These are phyloP conservation scores for Dispira parvispora DNA, from an alignment of 192 early-diverging fungal species.

Conservation along the genomic window DNA sequence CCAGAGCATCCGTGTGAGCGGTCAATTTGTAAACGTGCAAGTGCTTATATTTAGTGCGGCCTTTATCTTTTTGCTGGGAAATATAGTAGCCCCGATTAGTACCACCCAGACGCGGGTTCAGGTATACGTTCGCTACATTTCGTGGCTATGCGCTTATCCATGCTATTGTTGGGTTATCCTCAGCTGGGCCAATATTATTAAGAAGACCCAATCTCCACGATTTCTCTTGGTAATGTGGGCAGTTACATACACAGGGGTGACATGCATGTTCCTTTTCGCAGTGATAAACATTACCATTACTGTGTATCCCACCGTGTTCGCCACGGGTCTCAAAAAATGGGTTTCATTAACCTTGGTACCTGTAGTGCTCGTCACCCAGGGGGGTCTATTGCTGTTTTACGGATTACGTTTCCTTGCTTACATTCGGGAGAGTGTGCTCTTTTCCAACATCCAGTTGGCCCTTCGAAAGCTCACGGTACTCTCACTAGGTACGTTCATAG, in stretches of 20 bases:
- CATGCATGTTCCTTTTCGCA: slow-evolving; percentile 1
- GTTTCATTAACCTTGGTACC: not conserved
- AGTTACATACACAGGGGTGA: not conserved
- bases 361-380: not conserved
- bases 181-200: slow-evolving; percentile 8
- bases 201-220: slow-evolving; percentile 9
- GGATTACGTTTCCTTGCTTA: slow-evolving; percentile 4
- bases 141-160: not conserved
- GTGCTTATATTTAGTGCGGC: slow-evolving; percentile 2
- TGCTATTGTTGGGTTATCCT: slow-evolving; percentile 9
- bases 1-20: not conserved
- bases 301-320: not conserved
- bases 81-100: slow-evolving; percentile 6
- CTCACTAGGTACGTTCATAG: not conserved
- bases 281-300: slow-evolving; percentile 1
- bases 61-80: not conserved
- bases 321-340: not conserved
- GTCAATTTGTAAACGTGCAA: not conserved
- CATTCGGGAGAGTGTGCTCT: slow-evolving; percentile 6
- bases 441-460: slow-evolving; percentile 4
- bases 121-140: not conserved
- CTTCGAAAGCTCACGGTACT: slow-evolving; percentile 9
- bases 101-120: slow-evolving; percentile 5
- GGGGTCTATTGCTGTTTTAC: not conserved
- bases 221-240: slow-evolving; percentile 10